phyloP scores from a whole-genome alignment of 345 rosid species.

The Citrus sp. region DNA sequence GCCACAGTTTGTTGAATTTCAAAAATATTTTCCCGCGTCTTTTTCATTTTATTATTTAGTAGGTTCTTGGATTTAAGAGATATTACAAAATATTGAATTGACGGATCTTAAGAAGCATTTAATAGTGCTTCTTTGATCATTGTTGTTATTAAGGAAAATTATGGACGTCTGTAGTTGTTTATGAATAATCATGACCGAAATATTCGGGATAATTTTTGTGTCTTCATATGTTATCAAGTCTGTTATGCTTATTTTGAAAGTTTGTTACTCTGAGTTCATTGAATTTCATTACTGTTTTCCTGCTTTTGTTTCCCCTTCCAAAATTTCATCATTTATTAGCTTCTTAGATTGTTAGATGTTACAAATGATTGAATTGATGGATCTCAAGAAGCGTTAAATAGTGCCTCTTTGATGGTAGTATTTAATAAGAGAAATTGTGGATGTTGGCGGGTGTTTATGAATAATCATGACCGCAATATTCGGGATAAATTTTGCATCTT shows the following conservation, averaged over 20 bases:
- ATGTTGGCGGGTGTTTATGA: not conserved
- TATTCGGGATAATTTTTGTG: not conserved
- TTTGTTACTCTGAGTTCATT: constrained; percentile 9
- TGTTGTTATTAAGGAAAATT: not conserved
- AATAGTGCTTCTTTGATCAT: not conserved
- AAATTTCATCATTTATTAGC: not conserved
- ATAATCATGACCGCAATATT: not conserved
- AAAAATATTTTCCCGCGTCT: not conserved
- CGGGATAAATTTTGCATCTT: not conserved
- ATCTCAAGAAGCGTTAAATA: constrained; percentile 3
- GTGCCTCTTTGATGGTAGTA: not conserved
- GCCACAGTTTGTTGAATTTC: constrained; percentile 3
- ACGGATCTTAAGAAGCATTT: constrained; percentile 9
- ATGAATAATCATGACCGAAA: not conserved
- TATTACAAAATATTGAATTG: not conserved
- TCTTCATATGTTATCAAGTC: not conserved
- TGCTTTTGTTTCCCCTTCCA: not conserved
- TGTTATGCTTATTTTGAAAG: constrained; percentile 12
- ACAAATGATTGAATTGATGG: not conserved
- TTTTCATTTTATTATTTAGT: not conserved
- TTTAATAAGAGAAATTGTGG: not conserved
- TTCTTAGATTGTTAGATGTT: not conserved
- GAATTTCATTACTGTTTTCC: not conserved
- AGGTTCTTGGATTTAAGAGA: not conserved
- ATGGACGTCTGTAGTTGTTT: not conserved